A percentile compares a stretch with the other conserved stretches of the same genome.
phyloP scores from a whole-genome alignment of 345 rosid genomes.

The Clarkia xantiana region DNA sequence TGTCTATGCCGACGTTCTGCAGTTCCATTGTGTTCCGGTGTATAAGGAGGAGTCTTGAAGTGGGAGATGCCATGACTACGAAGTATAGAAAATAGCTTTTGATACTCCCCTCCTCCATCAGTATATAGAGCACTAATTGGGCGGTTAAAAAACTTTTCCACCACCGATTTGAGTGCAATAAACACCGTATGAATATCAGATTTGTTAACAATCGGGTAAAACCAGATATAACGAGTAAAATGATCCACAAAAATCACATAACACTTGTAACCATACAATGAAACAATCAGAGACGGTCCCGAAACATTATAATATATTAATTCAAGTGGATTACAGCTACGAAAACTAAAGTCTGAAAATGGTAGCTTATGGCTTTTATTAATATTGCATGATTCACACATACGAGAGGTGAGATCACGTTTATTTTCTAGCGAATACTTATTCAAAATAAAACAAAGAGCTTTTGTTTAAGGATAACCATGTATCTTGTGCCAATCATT shows the following conservation, averaged over 20 bases:
- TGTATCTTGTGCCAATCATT: conserved; percentile 2
- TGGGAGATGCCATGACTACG: neutral
- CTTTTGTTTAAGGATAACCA: conserved; percentile 1
- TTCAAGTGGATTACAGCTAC: neutral
- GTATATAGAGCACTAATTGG: neutral
- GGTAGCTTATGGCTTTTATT: conserved; percentile 5
- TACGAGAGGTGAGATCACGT: neutral
- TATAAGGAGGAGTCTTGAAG: conserved; percentile 2
- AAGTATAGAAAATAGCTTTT: neutral
- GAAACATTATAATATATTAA: conserved; percentile 4
- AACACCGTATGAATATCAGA: neutral
- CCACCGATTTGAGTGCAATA: neutral
- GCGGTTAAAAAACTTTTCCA: neutral
- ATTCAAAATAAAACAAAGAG: neutral
- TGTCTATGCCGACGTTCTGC: conserved; percentile 1
- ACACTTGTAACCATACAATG: neutral
- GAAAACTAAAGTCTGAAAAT: neutral
- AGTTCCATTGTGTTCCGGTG: conserved; percentile 2
- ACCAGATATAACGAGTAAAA: too few relatives aligned
- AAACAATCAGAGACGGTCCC: neutral
- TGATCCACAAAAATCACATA: conserved; percentile 7
- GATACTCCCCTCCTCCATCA: conserved; percentile 5
- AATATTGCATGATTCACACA: neutral
- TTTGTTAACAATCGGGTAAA: conserved; percentile 1
- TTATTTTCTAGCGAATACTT: neutral